These are phyloP conservation scores for Magnaporthiopsis rhizophila DNA, from an alignment of 2,329 filamentous ascomycete genomes.

Conservation along the genomic window DNA sequence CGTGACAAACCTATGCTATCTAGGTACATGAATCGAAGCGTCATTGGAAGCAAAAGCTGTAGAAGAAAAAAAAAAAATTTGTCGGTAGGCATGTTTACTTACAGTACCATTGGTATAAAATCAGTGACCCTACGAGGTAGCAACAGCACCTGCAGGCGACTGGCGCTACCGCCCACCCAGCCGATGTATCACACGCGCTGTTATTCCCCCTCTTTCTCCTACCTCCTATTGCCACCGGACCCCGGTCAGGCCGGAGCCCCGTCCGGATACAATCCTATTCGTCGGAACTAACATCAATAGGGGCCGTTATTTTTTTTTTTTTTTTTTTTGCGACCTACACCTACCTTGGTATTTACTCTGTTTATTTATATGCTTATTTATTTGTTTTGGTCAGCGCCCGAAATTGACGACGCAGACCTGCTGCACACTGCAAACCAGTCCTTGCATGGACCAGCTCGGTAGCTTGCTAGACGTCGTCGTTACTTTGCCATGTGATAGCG, in stretches of 20 bases:
- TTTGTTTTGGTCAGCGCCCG: not conserved
- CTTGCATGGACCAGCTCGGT: not conserved
- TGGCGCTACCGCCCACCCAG: not conserved
- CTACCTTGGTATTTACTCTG: not conserved
- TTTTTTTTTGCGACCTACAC: too few species aligned
- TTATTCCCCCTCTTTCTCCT: not conserved
- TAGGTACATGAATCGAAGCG: too few species aligned
- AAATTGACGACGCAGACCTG: not conserved
- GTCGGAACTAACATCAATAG: not conserved
- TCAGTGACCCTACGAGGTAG: not conserved
- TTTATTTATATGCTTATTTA: not conserved
- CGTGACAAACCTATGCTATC: not conserved
- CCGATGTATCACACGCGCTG: not conserved
- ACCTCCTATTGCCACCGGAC: not conserved
- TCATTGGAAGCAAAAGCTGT: too few species aligned
- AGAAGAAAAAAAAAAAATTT: too few species aligned
- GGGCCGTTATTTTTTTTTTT: not conserved
- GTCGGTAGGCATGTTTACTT: too few species aligned
- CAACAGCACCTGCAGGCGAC: not conserved
- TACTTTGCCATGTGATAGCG: not conserved
- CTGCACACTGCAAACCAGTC: not conserved
- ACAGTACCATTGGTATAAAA: not conserved
- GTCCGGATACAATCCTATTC: not conserved
- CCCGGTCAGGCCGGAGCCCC: not conserved
- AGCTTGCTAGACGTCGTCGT: not conserved